Percentiles rank a stretch among this genome's conserved stretches.
Conservation (phyloP, 2,329 filamentous ascomycete species). For the Fusarium odoratissimum region DNA sequence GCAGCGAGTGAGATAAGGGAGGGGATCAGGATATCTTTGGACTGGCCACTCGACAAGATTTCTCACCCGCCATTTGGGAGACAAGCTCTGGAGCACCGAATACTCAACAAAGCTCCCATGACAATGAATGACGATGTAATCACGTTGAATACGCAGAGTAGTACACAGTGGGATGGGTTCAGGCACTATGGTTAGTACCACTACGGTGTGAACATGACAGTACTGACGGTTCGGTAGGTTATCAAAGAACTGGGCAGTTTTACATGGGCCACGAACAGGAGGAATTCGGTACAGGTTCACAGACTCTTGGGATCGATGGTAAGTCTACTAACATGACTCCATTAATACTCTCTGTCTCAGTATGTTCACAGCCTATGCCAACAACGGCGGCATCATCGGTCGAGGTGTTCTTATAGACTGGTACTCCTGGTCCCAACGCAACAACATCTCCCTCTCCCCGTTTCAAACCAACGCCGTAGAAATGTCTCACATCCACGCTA, state of each 20-base stretch:
- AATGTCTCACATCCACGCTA: not conserved
- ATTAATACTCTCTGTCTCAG: fast-evolving
- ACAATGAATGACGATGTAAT: not conserved
- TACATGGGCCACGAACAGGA: not conserved
- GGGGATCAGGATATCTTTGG: not conserved
- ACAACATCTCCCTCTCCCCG: not conserved
- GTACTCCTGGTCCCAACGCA: not conserved
- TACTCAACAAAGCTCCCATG: not conserved
- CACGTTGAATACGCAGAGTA: not conserved
- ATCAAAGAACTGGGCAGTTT: not conserved
- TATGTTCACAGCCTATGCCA: not conserved
- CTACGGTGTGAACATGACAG: not conserved
- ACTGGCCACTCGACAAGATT: not conserved
- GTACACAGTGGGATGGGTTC: not conserved
- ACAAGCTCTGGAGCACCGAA: not conserved
- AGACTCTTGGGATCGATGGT: not conserved
- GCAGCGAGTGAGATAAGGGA: not conserved
- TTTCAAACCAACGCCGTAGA: not conserved
- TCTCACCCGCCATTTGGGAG: not conserved
- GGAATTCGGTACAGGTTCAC: not conserved
- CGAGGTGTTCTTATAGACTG: not conserved
- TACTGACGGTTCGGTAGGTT: not conserved
- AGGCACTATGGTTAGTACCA: not conserved
- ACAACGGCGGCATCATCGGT: not conserved
- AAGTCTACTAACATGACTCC: not conserved